Percentiles rank a stretch among this genome's conserved stretches.
Conservation (phyloP, 1,284 basidiomycete species). For the Trametes polyzona region DNA sequence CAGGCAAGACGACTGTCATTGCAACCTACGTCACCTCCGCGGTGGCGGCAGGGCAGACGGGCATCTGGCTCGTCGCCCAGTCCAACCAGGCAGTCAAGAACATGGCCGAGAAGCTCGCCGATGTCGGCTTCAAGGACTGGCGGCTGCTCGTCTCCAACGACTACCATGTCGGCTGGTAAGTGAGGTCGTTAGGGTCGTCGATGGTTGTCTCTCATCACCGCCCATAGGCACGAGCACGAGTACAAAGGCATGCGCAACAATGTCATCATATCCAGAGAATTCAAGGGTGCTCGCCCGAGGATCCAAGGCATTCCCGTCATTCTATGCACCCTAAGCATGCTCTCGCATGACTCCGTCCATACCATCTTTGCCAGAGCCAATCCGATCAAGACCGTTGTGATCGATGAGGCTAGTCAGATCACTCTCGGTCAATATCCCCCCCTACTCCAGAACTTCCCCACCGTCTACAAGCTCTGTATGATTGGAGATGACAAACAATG, state of each 20-base stretch:
- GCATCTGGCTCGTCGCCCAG: conserved; percentile 76
- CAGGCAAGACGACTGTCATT: conserved; percentile 69
- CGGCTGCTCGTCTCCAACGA: conserved; percentile 61
- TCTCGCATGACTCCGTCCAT: conserved; percentile 48
- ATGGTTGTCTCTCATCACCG: conserved; percentile 35
- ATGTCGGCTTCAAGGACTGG: conserved; percentile 50
- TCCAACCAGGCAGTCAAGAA: conserved; percentile 73
- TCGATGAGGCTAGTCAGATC: conserved; percentile 52
- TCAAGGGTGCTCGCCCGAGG: conserved; percentile 32
- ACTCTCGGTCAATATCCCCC: conserved; percentile 57
- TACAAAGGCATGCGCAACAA: conserved; percentile 50
- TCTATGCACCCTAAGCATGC: conserved; percentile 74
- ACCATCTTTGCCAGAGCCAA: conserved; percentile 36
- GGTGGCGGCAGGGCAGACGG: conserved; percentile 41
- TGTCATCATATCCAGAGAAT: conserved; percentile 55
- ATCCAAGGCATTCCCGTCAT: conserved; percentile 55
- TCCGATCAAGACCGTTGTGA: conserved; percentile 41
- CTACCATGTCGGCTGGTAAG: conserved; percentile 64
- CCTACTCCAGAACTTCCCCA: conserved; percentile 48
- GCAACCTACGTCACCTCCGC: conserved; percentile 56
- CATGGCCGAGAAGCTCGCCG: conserved; percentile 62
- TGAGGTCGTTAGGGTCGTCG: not conserved
- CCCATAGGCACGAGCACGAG: conserved; percentile 72
- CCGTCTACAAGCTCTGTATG: conserved; percentile 64
- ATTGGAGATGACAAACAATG: conserved; percentile 81